Conservation (phyloP, 306 rosid genomes). For the Corylus heterophylla region DNA sequence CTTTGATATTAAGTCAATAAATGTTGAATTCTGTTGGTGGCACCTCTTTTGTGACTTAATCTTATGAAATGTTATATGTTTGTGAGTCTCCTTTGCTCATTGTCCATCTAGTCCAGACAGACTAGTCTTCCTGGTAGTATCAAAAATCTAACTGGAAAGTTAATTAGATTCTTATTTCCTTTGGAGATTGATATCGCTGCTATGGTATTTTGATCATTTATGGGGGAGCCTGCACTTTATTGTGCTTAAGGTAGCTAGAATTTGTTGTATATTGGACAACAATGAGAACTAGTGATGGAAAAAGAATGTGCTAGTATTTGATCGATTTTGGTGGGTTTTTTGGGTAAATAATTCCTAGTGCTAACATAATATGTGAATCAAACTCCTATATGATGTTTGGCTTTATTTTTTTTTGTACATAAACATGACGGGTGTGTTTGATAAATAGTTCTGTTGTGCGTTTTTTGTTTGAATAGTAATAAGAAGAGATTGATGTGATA, state of each 20-base stretch:
- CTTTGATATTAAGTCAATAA: conserved; percentile 38
- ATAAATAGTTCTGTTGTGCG: too few species aligned
- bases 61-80: conserved; percentile 33
- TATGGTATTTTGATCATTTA: conserved; percentile 30
- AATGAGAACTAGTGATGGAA: conserved; percentile 9
- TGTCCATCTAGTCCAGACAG: conserved; percentile 54
- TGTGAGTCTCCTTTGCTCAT: conserved; percentile 56
- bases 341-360: neutral
- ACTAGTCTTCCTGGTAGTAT: conserved; percentile 26
- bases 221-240: neutral
- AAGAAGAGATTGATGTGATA: too few species aligned
- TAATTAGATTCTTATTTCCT: conserved; percentile 29
- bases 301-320: neutral
- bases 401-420: neutral
- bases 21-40: conserved; percentile 41
- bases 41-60: conserved; percentile 37
- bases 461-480: too few species aligned
- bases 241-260: conserved; percentile 21
- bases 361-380: neutral
- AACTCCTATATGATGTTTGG: neutral
- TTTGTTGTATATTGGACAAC: conserved; percentile 37
- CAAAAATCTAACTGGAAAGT: conserved; percentile 34
- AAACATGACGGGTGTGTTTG: too few species aligned
- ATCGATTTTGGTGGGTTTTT: conserved; percentile 1
- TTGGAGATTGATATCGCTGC: conserved; percentile 31